phyloP scores from a whole-genome alignment of 306 rosid species.

The Cucurbita ficifolia region DNA sequence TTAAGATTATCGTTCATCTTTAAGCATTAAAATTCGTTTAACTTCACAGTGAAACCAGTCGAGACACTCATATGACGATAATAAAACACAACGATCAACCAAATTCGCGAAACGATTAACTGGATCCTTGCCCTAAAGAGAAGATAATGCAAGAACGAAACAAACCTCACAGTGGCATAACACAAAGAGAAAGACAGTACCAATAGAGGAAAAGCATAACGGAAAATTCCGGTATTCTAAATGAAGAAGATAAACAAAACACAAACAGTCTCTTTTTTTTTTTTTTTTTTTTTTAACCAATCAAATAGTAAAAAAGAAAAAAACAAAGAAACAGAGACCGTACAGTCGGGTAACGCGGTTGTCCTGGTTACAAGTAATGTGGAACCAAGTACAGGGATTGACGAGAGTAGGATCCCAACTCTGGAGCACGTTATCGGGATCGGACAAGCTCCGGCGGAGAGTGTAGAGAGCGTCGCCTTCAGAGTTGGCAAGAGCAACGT shows the following conservation, averaged over 20 bases:
- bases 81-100: too few relatives aligned
- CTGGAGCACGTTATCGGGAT: slow-evolving; percentile 79
- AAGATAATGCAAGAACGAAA: too few relatives aligned
- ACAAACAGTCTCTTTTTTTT: not conserved
- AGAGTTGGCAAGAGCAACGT: slow-evolving; percentile 34
- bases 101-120: too few relatives aligned
- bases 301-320: not conserved
- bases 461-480: slow-evolving; percentile 89
- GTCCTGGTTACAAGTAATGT: slow-evolving; percentile 85
- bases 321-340: slow-evolving; percentile 1
- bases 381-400: slow-evolving; percentile 96
- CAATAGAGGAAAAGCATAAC: too few relatives aligned
- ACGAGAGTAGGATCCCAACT: slow-evolving; percentile 99
- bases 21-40: not conserved
- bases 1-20: too few relatives aligned
- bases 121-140: too few relatives aligned
- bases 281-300: not conserved
- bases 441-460: slow-evolving; percentile 58
- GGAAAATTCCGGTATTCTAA: not conserved
- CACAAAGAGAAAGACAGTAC: too few relatives aligned
- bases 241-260: not conserved
- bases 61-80: not conserved
- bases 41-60: not conserved
- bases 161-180: too few relatives aligned
- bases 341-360: slow-evolving; percentile 91